Conservation (phyloP, 495 filamentous ascomycete species). For the Hyaloscypha bicolor region DNA sequence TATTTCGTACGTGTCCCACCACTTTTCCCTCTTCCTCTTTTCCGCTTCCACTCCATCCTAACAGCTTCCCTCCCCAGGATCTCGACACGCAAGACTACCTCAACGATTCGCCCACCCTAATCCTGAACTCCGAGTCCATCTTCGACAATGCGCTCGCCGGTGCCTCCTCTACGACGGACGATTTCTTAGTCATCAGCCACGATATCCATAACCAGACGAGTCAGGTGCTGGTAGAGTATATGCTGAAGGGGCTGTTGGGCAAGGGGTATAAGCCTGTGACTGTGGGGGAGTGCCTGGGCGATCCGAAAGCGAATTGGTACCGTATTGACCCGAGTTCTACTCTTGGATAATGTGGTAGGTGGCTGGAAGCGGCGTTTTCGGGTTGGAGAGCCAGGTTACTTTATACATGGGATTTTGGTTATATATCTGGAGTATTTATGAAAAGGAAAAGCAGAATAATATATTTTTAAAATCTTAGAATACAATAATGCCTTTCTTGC, state of each 20-base stretch:
- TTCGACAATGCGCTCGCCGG: slow-evolving; percentile 55
- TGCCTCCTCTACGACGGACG: slow-evolving; percentile 41
- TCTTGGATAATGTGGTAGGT: not conserved
- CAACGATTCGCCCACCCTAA: slow-evolving; percentile 58
- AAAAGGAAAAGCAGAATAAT: no score
- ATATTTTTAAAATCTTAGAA: no score
- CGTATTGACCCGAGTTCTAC: slow-evolving; percentile 23
- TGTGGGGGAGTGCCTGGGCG: slow-evolving; percentile 43
- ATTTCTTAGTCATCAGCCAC: slow-evolving; percentile 51
- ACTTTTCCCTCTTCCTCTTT: not conserved
- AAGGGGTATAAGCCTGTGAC: slow-evolving; percentile 52
- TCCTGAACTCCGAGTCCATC: slow-evolving; percentile 72
- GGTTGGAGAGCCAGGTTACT: no score
- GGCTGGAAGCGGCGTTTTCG: no score
- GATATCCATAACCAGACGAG: slow-evolving; percentile 71
- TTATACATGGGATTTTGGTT: no score
- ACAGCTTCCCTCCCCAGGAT: slow-evolving; percentile 21
- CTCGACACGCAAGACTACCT: slow-evolving; percentile 81
- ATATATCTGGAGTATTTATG: no score
- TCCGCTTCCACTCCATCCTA: not conserved
- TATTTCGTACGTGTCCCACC: slow-evolving; percentile 64
- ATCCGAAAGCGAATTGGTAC: slow-evolving; percentile 48
- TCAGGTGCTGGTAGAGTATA: slow-evolving; percentile 65
- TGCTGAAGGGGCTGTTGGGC: slow-evolving; percentile 52
- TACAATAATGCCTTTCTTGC: no score